Evolutionary conservation across 768 basidiomycete species (phyloP), one percentile per base, ranked within the genome.

Genomic region (Russula brevipes): DNA sequence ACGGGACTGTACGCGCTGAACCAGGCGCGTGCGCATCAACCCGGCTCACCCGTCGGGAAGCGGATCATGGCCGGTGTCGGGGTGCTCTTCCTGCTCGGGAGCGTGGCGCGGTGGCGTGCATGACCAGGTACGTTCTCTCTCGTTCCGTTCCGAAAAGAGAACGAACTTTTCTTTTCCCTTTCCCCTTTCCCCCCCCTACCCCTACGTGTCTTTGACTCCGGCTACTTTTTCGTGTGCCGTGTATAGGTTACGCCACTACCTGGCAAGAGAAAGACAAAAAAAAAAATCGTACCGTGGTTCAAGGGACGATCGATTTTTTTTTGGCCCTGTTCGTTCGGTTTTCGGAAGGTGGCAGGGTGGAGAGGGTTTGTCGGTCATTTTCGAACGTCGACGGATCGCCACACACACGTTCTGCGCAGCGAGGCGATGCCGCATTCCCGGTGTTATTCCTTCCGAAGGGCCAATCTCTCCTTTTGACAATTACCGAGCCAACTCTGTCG

Each of bases 1-100:
- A 80, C 84, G 5, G 88, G 89, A 5, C 64, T 85, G 31, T 89
- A 91, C 70, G 87, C 89, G 2, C 73, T 91, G 33, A 79, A 80
- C 71, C 80, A 82, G 76, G 81, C 87, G 33, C 83, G 88, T 52
- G 78, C 80, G 31, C 77, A 77, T 47, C 85, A 85, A 11, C 86
- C 84, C 8, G 87, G 88, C 5, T 83, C 81, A 2, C 72, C 78
- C 4, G 70, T 78, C 33, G 86, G 87, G 60, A 89, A 88, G 71
- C 76, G 78, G 44, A 75, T 87, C 56, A 77, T 88, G 68, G 84
- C 79, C 5, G 85, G 82, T 3, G 65, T 88, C 4, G 88, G 88
- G 11, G 69, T 87, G 12, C n/a, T 61, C 14, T 66, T 67, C 44
- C 44, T 67, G 17, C 41, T 65, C 16, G 66, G 66, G n/a, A 65